Conservation (phyloP, 306 rosid genomes). For the Mimosa pudica region DNA sequence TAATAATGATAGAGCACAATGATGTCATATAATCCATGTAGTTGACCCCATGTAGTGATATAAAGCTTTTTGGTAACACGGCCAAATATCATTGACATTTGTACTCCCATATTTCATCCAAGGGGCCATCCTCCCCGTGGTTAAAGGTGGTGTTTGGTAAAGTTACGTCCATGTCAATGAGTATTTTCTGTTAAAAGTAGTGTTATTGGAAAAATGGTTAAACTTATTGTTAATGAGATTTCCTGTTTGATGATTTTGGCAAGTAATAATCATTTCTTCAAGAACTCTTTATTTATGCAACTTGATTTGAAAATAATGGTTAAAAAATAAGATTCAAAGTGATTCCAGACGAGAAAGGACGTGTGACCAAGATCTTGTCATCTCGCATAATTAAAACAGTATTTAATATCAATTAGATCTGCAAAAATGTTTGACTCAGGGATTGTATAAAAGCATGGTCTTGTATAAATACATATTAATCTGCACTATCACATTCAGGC, state of each 20-base stretch:
- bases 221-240: background rate
- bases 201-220: background rate
- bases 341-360: background rate
- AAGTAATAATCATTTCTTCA: background rate
- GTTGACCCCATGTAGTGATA: too few species aligned
- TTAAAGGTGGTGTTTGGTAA: background rate
- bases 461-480: constrained; percentile 5
- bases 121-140: background rate
- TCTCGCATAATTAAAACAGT: background rate
- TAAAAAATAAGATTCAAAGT: background rate
- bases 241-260: background rate
- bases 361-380: background rate
- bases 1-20: background rate
- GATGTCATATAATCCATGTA: too few species aligned
- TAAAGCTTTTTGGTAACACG: background rate
- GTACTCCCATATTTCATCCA: background rate
- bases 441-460: background rate
- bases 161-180: background rate
- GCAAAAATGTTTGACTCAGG: constrained; percentile 10
- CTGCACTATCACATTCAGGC: constrained; percentile 9
- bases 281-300: background rate
- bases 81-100: background rate
- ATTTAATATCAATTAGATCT: constrained; percentile 18
- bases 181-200: background rate
- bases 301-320: background rate